phyloP scores from a whole-genome alignment of 2,329 filamentous ascomycete genomes.

The Colletotrichum gloeosporioides region DNA sequence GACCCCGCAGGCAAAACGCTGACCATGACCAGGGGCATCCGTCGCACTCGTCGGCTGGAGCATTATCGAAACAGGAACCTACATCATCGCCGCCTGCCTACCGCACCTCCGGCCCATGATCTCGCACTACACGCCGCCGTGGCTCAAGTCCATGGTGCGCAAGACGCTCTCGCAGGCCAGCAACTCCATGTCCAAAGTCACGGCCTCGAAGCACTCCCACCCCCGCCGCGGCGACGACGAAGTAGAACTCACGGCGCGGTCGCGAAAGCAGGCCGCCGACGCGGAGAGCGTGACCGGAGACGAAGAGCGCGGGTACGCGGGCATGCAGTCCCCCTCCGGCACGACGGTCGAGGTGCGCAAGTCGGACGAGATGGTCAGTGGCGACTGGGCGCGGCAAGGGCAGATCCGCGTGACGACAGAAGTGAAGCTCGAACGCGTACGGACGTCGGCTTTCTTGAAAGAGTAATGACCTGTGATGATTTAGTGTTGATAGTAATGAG shows the following conservation, averaged over 20 bases:
- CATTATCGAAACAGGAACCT: slow-evolving; percentile 15
- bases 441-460: background rate
- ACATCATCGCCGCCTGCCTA: slow-evolving; percentile 30
- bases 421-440: slow-evolving; percentile 3
- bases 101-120: slow-evolving; percentile 26
- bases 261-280: background rate
- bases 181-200: slow-evolving; percentile 3
- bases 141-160: slow-evolving; percentile 15
- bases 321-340: background rate
- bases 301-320: slow-evolving; percentile 5
- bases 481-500: background rate
- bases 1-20: background rate
- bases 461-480: background rate
- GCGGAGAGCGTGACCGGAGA: background rate
- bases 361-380: background rate
- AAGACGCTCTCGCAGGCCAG: slow-evolving; percentile 12
- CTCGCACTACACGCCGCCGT: slow-evolving; percentile 18
- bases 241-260: slow-evolving; percentile 10
- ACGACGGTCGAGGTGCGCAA: slow-evolving; percentile 9
- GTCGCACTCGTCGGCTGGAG: slow-evolving; percentile 19
- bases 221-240: background rate
- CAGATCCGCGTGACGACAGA: slow-evolving; percentile 12
- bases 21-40: slow-evolving; percentile 6
- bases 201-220: background rate
- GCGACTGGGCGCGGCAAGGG: background rate